Evolutionary conservation across 352 stramenopile genomes (phyloP).

Genomic region (Phytophthora nicotianae): DNA sequence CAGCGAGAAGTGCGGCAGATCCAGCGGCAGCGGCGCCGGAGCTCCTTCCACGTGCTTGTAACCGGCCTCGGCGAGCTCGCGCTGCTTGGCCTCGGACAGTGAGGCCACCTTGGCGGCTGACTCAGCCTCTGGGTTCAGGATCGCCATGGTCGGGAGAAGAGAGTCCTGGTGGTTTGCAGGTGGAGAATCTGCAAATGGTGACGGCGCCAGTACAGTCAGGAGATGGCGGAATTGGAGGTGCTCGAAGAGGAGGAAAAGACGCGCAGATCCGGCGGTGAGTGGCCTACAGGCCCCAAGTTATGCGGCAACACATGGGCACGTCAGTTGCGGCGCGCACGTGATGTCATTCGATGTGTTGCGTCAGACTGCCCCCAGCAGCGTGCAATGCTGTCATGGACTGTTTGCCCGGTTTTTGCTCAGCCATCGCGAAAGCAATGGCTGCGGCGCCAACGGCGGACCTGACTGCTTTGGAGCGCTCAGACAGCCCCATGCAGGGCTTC

Average conservation of each 20-base stretch:
- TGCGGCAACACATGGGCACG: conserved; percentile 21
- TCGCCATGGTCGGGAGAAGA: conserved; percentile 49
- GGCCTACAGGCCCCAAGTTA: conserved; percentile 20
- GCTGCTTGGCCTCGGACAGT: conserved; percentile 44
- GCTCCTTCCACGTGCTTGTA: conserved; percentile 78
- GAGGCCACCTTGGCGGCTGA: conserved; percentile 33
- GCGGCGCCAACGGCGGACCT: not conserved
- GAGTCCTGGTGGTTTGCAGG: conserved; percentile 17
- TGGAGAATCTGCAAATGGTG: conserved; percentile 46
- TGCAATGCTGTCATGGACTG: conserved; percentile 11
- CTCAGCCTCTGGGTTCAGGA: conserved; percentile 67
- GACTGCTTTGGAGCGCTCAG: not conserved
- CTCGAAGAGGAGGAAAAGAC: conserved; percentile 13
- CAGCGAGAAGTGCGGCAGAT: conserved; percentile 87
- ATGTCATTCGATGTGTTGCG: conserved; percentile 50
- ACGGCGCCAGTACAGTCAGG: conserved; percentile 2
- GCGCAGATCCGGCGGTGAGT: conserved; percentile 30
- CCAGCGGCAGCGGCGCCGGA: conserved; percentile 80
- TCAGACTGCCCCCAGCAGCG: conserved; percentile 22
- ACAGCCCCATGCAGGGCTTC: not conserved
- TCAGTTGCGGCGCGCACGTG: conserved; percentile 42
- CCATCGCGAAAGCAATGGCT: conserved; percentile 5
- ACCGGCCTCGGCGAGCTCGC: conserved; percentile 60
- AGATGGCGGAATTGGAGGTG: conserved; percentile 11
- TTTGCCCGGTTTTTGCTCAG: conserved; percentile 22